A percentile compares a stretch with the other conserved stretches of the same genome.
Conservation (phyloP, 169 alveolate species). For the Amoebophrya sp. region DNA sequence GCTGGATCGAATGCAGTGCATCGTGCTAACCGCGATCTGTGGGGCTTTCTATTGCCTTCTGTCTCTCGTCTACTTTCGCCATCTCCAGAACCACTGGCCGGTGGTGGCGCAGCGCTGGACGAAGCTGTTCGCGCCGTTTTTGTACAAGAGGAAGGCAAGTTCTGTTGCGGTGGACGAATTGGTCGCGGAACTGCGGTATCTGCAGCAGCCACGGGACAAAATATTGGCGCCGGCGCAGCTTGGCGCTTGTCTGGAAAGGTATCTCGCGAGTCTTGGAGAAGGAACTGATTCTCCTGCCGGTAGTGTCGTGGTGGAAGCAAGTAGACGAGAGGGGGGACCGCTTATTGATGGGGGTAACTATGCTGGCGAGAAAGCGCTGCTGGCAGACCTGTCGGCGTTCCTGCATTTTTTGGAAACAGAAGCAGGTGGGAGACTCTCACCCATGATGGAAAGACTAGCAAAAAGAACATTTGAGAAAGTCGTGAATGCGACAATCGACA, state of each 20-base stretch:
- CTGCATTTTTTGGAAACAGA: neutral
- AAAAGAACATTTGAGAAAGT: neutral
- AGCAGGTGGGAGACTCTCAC: neutral
- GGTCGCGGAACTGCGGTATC: neutral
- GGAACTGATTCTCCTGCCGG: no score
- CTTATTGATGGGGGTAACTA: no score
- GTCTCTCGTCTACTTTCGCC: neutral
- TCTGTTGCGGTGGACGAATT: neutral
- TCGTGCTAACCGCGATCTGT: neutral
- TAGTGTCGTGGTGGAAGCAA: no score
- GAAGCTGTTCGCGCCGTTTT: neutral
- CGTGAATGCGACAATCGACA: neutral
- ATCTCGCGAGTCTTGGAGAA: neutral
- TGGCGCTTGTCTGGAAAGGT: neutral
- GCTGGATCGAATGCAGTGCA: neutral
- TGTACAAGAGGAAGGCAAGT: neutral
- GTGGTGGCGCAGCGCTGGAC: neutral
- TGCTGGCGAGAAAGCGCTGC: neutral
- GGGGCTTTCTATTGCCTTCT: neutral
- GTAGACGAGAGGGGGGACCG: no score
- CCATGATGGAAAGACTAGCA: neutral
- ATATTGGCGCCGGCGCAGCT: neutral
- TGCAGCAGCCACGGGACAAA: neutral
- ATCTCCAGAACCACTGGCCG: neutral
- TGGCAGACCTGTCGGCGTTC: neutral